Evolutionary conservation across 139 green algal species (phyloP), one percentile per base, ranked within the genome.

Genomic region (Chlamydomonas incerta): DNA sequence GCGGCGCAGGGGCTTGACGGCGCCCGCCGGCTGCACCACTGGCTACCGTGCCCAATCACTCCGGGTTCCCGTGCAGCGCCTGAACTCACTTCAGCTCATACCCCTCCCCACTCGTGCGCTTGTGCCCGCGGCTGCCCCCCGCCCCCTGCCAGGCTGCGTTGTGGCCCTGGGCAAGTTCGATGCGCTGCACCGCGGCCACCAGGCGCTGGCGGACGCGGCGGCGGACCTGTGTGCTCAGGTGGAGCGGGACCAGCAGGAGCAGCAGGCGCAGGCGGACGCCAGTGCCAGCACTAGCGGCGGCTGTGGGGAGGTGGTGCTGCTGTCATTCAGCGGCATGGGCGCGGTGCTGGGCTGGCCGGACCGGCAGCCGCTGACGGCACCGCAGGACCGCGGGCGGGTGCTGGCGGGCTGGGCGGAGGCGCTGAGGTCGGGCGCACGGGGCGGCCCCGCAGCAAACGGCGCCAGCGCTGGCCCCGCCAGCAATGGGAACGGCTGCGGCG

Each of bases 151-250:
- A 79, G 79, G 72, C 4, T 85, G 93, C 0, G 77, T 96, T 17
- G 94, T 98, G 1, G 96, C 95, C 0, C 88, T 98, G 18, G 97
- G 96, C 31, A 99, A 99, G 90, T 99, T 99, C 83, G 96, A 99
- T 80, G 96, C 96, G 3, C 88, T 99, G 79, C 97, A 99, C 90
- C 83, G 90, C 2, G 97, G 96, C 23, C 97, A 99, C 88, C 81
- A 90, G 28, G 81, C 89, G 34, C 87, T 99, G 33, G 96, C 93
- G 33, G 31, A 77, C 2, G 68, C 80, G 23, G 80, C 80, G n/a
- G 80, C 66, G 15, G 21, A 8, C 3, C 31, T 85, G 14, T 66
- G 46, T 3, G 13, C 65, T 33, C 50, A 83, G 26, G 46, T 83
- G 2, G 50, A 34, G 24, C 60, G 24, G 15, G 9, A 57, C 35